phyloP scores from a whole-genome alignment of 2,329 filamentous ascomycete genomes.

The Penicillium sp. region DNA sequence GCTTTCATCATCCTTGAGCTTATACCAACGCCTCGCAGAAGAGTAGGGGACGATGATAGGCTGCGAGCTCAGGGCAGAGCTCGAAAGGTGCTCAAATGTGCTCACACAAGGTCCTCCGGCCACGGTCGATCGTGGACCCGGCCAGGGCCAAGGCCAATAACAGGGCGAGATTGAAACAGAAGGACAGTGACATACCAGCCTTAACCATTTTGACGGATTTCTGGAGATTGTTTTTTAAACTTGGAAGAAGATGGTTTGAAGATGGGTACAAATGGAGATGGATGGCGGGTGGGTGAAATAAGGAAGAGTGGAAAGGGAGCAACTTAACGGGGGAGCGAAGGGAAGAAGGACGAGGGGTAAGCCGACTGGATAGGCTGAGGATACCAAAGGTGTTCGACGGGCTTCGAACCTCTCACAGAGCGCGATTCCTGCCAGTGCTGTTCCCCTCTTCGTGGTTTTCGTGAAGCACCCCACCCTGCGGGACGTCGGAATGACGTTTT shows the following conservation, averaged over 20 bases:
- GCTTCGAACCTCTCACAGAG: conserved; percentile 6
- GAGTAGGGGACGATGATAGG: conserved; percentile 35
- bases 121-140: conserved; percentile 36
- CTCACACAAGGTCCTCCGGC: conserved; percentile 44
- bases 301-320: conserved; percentile 26
- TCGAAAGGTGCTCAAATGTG: conserved; percentile 51
- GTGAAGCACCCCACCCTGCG: conserved; percentile 25
- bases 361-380: conserved; percentile 1
- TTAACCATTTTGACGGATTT: conserved; percentile 89
- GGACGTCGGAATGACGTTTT: conserved; percentile 32
- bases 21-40: conserved; percentile 14
- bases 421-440: conserved; percentile 1
- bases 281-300: conserved; percentile 20
- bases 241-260: conserved; percentile 10
- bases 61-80: conserved; percentile 17
- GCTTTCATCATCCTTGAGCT: conserved; percentile 15
- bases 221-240: conserved; percentile 21
- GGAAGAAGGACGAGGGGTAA: conserved; percentile 22
- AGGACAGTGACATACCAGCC: conserved; percentile 72
- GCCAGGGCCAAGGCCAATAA: conserved; percentile 23
- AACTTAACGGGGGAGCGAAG: conserved; percentile 19
- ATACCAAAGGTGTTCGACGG: conserved; percentile 1
- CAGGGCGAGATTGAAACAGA: conserved; percentile 25
- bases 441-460: conserved; percentile 13
- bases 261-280: conserved; percentile 19